Base-by-base conservation (phyloP, 805 yeast species). In the Saturnispora ahearnii region DNA sequence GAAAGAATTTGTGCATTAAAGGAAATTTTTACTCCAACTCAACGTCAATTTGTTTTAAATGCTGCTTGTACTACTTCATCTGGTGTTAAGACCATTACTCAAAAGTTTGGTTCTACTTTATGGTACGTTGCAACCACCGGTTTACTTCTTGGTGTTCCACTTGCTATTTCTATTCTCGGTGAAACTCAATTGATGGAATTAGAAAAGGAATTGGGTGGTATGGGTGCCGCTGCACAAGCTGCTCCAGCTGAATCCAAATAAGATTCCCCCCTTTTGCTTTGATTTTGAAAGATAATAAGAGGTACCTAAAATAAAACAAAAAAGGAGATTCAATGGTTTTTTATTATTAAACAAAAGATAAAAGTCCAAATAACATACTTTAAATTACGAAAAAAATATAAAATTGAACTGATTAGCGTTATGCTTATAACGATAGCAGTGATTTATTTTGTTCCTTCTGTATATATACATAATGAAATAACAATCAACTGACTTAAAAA, bases 151-250 rank as follows among this genome's bases (percentile, higher is more conserved):
- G 97, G 96, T 65, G 95, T 89, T 44, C 99, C 99, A 56, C 76
- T 87, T 59, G 82, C 96, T 8, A 74, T 93, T 60, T 84, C 96
- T 48, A 86, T 93, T 59, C 75, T 93, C 61, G 82, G 89, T 53
- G 97, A 91, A 73, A 95, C 89, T 65, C 97, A 91, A 73, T 78
- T 90, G 66, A 81, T 83, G 64, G 97, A 90, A 72, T 78, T 87
- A 83, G 97, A 90, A 74, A 88, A 86, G 73, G 93, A 89, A 65
- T 82, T 88, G 76, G 53, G 48, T 32, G 55, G 55, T 45, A 53
- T 51, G 41, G 52, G 51, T 28, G 48, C 47, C 37, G 53, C 52
- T 12, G 55, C 54, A 11, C 41, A 47, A 26, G 50, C 55, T 3
- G 41, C 54, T 13, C 41, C 51, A 26, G 55, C 45, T 45, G 55